A percentile compares a stretch with the other conserved stretches of the same genome.
Evolutionary conservation across 768 basidiomycete species (phyloP).

Genomic region (Auricularia auricula-judae): DNA sequence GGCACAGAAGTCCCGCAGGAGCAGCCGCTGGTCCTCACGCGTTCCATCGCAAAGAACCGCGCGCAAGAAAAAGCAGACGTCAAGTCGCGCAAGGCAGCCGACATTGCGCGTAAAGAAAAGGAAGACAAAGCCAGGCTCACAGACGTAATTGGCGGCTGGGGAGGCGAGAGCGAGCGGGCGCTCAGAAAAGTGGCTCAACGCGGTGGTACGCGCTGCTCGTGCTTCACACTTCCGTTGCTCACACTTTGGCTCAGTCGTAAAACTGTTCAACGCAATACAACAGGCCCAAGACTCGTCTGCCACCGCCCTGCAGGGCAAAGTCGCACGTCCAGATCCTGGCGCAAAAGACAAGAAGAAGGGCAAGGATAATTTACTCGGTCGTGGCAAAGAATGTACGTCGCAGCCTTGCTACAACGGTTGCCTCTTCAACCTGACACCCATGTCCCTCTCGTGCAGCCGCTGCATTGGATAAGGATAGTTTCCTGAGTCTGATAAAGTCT

Average conservation of each 20-base stretch:
- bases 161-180: conserved; percentile 15
- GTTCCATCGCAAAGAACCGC: conserved; percentile 52
- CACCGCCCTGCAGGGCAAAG: conserved; percentile 53
- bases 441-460: conserved; percentile 24
- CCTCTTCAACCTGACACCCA: background rate
- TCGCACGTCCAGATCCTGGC: conserved; percentile 55
- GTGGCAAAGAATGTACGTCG: conserved; percentile 46
- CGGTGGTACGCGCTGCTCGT: conserved; percentile 11
- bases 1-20: conserved; percentile 51
- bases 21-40: conserved; percentile 68
- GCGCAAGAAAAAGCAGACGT: conserved; percentile 69
- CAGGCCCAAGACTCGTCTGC: conserved; percentile 57
- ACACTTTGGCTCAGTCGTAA: conserved; percentile 44
- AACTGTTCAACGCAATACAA: conserved; percentile 78
- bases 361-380: conserved; percentile 42
- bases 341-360: conserved; percentile 36
- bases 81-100: conserved; percentile 47
- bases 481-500: conserved; percentile 74
- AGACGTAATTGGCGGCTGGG: conserved; percentile 19
- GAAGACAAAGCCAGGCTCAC: conserved; percentile 14
- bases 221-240: background rate
- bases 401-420: conserved; percentile 2
- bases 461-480: conserved; percentile 56
- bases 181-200: conserved; percentile 17
- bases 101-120: conserved; percentile 13